These are phyloP conservation scores for Fusarium azukiicola DNA, from an alignment of 2,329 filamentous ascomycete genomes.

Conservation along the genomic window DNA sequence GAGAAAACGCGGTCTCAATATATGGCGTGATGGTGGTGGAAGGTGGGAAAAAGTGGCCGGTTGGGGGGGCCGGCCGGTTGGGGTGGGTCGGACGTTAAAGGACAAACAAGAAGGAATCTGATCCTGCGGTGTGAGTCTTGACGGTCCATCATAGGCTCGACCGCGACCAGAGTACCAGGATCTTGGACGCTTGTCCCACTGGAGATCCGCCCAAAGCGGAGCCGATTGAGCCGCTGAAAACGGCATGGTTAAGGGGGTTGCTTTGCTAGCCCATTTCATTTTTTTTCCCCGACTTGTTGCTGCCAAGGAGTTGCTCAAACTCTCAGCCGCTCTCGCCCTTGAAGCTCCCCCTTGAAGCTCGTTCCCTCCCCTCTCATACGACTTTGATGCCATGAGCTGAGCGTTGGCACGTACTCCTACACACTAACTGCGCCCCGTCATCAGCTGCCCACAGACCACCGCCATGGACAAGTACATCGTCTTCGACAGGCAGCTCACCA, in stretches of 20 bases:
- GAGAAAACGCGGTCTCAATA: too few relatives aligned
- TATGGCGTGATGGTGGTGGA: neutral
- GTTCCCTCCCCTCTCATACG: slow-evolving; percentile 9
- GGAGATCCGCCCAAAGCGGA: slow-evolving; percentile 13
- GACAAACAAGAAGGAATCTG: neutral
- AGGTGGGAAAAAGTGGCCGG: neutral
- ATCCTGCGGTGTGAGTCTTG: slow-evolving; percentile 11
- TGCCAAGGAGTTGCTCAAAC: slow-evolving; percentile 9
- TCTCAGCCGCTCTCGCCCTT: slow-evolving; percentile 9
- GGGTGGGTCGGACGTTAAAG: neutral
- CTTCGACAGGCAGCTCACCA: slow-evolving; percentile 19
- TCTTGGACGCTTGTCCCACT: slow-evolving; percentile 7
- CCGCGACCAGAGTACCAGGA: neutral
- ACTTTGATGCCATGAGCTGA: slow-evolving; percentile 10
- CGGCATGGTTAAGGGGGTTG: slow-evolving; percentile 17
- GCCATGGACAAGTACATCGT: slow-evolving; percentile 21
- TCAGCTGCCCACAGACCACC: slow-evolving; percentile 13
- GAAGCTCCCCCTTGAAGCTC: slow-evolving; percentile 17
- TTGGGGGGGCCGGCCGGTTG: neutral
- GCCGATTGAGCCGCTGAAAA: slow-evolving; percentile 11
- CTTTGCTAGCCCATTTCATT: slow-evolving; percentile 14
- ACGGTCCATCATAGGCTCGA: slow-evolving; percentile 6
- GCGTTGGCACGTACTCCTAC: neutral
- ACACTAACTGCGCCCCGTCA: neutral
- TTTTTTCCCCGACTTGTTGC: slow-evolving; percentile 11